These are phyloP conservation scores for Fraxinus latifolia DNA, from an alignment of 305 asterid species.

Conservation along the genomic window DNA sequence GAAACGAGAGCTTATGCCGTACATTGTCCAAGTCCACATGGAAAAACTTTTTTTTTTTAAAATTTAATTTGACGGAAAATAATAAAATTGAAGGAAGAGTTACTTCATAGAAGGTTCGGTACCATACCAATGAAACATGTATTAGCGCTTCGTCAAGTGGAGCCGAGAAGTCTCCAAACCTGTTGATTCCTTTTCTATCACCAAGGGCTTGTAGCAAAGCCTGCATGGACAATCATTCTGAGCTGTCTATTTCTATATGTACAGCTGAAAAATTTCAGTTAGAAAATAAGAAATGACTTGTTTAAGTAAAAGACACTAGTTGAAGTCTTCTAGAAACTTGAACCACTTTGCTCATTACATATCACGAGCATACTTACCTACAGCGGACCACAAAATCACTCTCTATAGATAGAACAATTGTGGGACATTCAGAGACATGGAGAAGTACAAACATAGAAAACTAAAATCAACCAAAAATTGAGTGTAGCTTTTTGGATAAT, in stretches of 20 bases:
- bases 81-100: not conserved
- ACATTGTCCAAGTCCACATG: not conserved
- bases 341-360: not conserved
- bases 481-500: not conserved
- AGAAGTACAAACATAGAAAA: not conserved
- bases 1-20: not conserved
- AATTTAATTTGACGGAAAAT: not conserved
- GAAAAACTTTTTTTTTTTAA: not conserved
- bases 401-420: not conserved
- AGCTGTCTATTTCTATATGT: not conserved
- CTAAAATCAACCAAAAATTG: not conserved
- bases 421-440: not conserved
- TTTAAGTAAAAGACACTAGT: not conserved
- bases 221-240: constrained; percentile 30
- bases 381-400: not conserved
- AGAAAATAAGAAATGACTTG: not conserved
- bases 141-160: constrained; percentile 94
- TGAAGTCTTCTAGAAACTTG: not conserved
- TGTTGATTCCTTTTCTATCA: constrained; percentile 84
- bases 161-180: constrained; percentile 93
- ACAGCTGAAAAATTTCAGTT: not conserved
- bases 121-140: constrained; percentile 79
- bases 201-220: constrained; percentile 88
- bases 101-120: constrained; percentile 1
- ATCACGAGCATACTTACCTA: not conserved